Base-by-base conservation (phyloP, 2,329 filamentous ascomycete species). In the Nectriaceae sp. region DNA sequence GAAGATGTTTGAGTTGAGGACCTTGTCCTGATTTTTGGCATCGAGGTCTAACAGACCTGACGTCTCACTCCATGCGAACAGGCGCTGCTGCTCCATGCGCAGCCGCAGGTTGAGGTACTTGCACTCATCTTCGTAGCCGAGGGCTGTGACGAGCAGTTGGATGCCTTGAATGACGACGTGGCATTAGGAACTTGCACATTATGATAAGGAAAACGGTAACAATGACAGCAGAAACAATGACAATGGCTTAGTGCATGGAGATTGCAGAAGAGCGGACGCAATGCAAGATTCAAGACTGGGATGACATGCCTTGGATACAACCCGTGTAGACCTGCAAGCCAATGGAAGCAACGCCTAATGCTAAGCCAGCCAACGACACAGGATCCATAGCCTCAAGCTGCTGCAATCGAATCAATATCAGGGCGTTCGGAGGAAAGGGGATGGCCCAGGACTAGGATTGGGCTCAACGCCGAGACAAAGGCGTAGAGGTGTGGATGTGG, bases 61-160 rank as follows among this genome's bases (percentile, higher is more conserved):
- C 3, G 74, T 73, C 54, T 78, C 74, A 52, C 73, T 75, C 75
- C 75, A 77, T 35, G 73, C 73, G 50, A 75, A 76, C 13, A 77
- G 66, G 20, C 75, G 67, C 52, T 77, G 74, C 61, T 78, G 74
- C 56, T 78, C 75, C 70, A 78, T 75, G 44, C 73, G 71, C 42
- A 78, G 59, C 42, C 75, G 68, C 54, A 78, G 57, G 50, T 76
- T 76, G 48, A 77, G 70, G 55, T 76, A 77, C 48, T 66, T 71
- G 57, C 69, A 76, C 40, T 76, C 73, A 50, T 77, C 69, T n/a
- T 74, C 72, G 46, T 75, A 75, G 39, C 72, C 70, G 38, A 70
- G 61, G n/a, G 75, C 75, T 5, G 74, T 77, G 38, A 77, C 62
- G 24, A 78, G 67, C 42, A 78, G 64, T 57, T 77, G 75, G 46